These are phyloP conservation scores for Starmerella apicola DNA, from an alignment of 805 yeast genomes.

Conservation along the genomic window DNA sequence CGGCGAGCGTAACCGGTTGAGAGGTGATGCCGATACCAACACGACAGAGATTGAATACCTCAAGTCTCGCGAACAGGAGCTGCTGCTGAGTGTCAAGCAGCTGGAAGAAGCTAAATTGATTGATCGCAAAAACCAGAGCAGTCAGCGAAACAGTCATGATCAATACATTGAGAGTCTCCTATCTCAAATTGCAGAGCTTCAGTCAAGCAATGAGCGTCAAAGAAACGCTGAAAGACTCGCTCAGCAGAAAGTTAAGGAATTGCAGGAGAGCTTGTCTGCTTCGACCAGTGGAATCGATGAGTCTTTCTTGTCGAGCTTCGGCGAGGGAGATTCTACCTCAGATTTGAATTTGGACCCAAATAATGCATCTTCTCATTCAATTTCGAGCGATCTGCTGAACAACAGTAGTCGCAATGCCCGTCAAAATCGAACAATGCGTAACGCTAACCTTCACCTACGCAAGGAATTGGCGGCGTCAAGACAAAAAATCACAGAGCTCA, in stretches of 20 bases:
- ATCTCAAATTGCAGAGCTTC: slow-evolving; percentile 6
- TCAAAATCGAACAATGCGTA: neutral
- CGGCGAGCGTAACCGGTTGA: slow-evolving; percentile 5
- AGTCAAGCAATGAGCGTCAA: neutral
- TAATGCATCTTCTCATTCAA: neutral
- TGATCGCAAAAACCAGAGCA: slow-evolving; percentile 1
- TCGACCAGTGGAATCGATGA: neutral
- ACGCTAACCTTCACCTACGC: neutral
- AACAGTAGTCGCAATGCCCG: neutral
- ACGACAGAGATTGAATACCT: slow-evolving; percentile 19
- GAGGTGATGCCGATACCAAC: slow-evolving; percentile 19
- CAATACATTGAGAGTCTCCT: slow-evolving; percentile 9
- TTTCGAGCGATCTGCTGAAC: neutral
- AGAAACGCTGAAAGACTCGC: neutral
- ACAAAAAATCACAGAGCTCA: neutral
- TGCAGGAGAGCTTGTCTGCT: neutral
- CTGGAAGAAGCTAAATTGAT: slow-evolving; percentile 3
- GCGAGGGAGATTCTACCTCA: neutral
- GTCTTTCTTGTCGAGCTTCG: neutral
- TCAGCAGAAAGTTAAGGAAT: neutral
- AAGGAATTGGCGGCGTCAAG: neutral
- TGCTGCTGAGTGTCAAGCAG: neutral
- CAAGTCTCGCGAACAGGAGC: slow-evolving; percentile 17
- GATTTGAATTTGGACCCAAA: neutral
- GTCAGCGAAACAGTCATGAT: slow-evolving; percentile 7